Conservation (phyloP, 768 basidiomycete genomes). For the Mycena polygramma region DNA sequence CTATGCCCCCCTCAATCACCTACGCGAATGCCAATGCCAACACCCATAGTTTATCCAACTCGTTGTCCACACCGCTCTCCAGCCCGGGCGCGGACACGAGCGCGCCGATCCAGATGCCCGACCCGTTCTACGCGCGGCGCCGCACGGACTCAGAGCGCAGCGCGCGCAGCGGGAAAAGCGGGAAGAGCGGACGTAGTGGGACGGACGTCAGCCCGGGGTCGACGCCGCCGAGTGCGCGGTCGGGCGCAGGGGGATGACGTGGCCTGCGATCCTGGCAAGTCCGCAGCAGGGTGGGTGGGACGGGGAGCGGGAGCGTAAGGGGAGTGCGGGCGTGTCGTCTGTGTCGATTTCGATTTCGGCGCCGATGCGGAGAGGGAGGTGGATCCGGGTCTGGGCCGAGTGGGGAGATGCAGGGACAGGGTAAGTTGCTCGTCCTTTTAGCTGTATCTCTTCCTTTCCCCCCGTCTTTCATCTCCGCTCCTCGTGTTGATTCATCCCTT, state of each 20-base stretch:
- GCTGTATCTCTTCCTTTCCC: background rate
- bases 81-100: background rate
- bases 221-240: constrained; percentile 32
- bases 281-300: background rate
- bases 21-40: background rate
- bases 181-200: constrained; percentile 2
- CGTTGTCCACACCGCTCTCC: background rate
- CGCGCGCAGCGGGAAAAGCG: constrained; percentile 22
- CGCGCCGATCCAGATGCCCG: background rate
- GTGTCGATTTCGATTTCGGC: constrained; percentile 40
- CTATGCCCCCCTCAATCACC: background rate
- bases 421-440: background rate
- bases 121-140: constrained; percentile 31
- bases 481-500: too few relatives aligned
- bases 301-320: constrained; percentile 14
- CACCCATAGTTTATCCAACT: background rate
- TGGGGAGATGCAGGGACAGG: constrained; percentile 4
- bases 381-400: constrained; percentile 13
- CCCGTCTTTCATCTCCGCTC: too few relatives aligned
- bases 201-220: constrained; percentile 27
- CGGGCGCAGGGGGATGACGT: constrained; percentile 38
- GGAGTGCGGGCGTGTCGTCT: constrained; percentile 8
- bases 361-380: constrained; percentile 8
- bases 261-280: constrained; percentile 46
- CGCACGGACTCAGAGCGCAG: constrained; percentile 36